Percentiles rank a stretch among this genome's conserved stretches.
These are phyloP conservation scores for Saussurea involucrata DNA, from an alignment of 129 eudicot species.

Conservation along the genomic window DNA sequence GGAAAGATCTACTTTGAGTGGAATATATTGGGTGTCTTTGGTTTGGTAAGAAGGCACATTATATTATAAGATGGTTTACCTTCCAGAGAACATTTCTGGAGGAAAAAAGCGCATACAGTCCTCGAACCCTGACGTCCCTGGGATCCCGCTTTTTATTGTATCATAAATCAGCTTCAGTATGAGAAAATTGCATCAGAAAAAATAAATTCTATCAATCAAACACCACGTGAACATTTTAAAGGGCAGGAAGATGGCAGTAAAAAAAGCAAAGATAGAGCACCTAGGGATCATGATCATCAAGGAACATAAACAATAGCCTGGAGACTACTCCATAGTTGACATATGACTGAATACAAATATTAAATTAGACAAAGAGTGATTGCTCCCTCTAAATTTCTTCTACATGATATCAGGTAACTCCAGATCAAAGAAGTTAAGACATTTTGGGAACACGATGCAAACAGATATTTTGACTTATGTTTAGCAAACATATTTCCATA, in stretches of 20 bases:
- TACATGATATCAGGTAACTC: background rate
- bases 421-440: background rate
- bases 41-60: background rate
- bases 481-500: too few relatives aligned
- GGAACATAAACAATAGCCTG: background rate
- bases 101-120: conserved; percentile 92
- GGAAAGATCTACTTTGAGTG: background rate
- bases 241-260: background rate
- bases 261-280: background rate
- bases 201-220: background rate
- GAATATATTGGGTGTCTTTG: background rate
- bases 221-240: background rate
- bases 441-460: too few relatives aligned
- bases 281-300: background rate
- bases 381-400: background rate
- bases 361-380: background rate
- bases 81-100: conserved; percentile 88
- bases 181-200: conserved; percentile 20
- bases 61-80: conserved; percentile 37
- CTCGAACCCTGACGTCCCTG: conserved; percentile 91
- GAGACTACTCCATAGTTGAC: background rate
- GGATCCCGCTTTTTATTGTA: conserved; percentile 76
- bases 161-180: conserved; percentile 85
- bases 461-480: too few relatives aligned
- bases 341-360: background rate